Base-by-base conservation (phyloP, 768 basidiomycete species). In the Panaeolus cyanescens region DNA sequence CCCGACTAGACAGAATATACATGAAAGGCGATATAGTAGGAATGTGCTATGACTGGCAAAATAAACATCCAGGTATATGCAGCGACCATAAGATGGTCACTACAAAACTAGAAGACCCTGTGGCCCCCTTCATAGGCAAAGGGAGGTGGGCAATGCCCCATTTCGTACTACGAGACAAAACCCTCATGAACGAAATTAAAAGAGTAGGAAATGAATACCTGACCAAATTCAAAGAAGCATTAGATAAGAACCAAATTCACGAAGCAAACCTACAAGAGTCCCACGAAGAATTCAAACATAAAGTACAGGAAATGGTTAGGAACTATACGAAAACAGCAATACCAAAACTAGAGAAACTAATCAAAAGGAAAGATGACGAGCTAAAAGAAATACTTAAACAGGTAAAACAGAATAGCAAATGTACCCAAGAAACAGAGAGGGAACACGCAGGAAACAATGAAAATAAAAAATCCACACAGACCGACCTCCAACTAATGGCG, bases 81-180 rank as follows among this genome's bases (percentile, higher is more conserved):
- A 66, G 65, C 1, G 74, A 77, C 70, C 75, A 77, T 60, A 33
- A 62, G 0, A 62, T 75, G 56, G 68, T 72, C 0, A 61, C 64
- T 7, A 65, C 68, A 0, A 12, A 61, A 20, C 13, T 75, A 1
- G 45, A 66, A 19, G 58, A 63, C 13, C 54, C 57, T n/a, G 55
- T 58, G n/a, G 55, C 68, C 12, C 72, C 77, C 13, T 25, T n/a
- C 15, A 59, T 69, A 31, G 75, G 75, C 2, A 62, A 60, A 56
- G 76, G 74, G 0, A 54, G 73, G 54, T 77, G 74, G 71, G 32
- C 64, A 15, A 66, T 74, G 2, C 69, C 68, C 0, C 7, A 15
- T 1, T 30, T 60, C 30, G 5, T 75, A 3, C 15, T 70, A 0
- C 60, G 68, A 32, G 66, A 77, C 56, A 61, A 66, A 20, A 62